These are phyloP conservation scores for Paramecium biaurelia DNA, from an alignment of 73 alveolate genomes.

Conservation along the genomic window DNA sequence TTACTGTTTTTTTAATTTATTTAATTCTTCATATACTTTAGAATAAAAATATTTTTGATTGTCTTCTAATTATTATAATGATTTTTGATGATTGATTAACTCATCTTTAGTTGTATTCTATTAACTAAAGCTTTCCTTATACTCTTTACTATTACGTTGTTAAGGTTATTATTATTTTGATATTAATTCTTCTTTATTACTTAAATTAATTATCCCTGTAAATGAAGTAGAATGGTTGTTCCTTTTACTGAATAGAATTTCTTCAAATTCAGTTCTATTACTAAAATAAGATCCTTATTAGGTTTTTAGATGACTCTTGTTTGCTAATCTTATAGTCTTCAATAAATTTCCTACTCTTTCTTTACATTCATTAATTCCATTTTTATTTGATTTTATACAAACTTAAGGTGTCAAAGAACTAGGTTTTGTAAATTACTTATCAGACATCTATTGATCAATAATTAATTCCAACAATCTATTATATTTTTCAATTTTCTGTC, in stretches of 20 bases:
- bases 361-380: background rate
- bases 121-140: background rate
- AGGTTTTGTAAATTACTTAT: background rate
- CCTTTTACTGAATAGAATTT: background rate
- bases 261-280: background rate
- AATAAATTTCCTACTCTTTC: background rate
- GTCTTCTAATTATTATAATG: background rate
- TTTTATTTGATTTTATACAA: background rate
- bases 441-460: background rate
- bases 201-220: background rate
- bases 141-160: background rate
- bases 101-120: background rate
- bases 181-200: background rate
- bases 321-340: background rate
- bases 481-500: conserved; percentile 3
- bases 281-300: background rate
- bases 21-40: conserved; percentile 25
- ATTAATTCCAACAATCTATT: background rate
- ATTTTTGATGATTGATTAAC: background rate
- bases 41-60: background rate
- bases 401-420: background rate
- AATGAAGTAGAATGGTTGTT: background rate
- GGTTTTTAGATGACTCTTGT: background rate
- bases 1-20: background rate
- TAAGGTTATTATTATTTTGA: background rate